Evolutionary conservation across 129 eudicot species (phyloP).

Genomic region (Artemisia annua): DNA sequence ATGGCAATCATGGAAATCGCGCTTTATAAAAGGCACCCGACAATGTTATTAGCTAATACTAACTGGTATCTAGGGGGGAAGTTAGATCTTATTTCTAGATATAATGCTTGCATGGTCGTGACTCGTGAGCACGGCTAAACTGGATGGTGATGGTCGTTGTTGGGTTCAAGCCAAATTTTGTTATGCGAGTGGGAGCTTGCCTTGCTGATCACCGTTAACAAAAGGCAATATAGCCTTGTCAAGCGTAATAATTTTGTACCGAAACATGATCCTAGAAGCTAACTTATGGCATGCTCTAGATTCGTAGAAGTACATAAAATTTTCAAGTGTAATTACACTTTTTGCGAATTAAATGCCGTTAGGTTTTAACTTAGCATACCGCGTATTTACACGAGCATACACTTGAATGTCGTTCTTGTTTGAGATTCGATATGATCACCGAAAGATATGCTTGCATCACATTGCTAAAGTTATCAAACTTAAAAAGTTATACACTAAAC

Average conservation of each 20-base stretch:
- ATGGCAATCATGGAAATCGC: conserved; percentile 20
- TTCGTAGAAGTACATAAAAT: conserved; percentile 33
- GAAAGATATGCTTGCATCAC: no score
- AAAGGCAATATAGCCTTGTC: background rate
- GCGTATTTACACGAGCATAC: background rate
- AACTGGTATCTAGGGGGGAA: conserved; percentile 14
- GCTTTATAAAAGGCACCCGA: conserved; percentile 18
- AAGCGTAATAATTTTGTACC: conserved; percentile 17
- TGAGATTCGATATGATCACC: no score
- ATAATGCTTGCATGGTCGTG: conserved; percentile 3
- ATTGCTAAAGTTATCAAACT: no score
- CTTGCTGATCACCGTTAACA: conserved; percentile 23
- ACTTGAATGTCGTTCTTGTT: no score
- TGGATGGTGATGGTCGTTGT: conserved; percentile 20
- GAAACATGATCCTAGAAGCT: conserved; percentile 21
- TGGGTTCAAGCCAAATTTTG: conserved; percentile 30
- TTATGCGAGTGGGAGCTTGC: conserved; percentile 26
- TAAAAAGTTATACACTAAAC: no score
- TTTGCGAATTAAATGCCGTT: conserved; percentile 1
- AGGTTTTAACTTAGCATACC: background rate
- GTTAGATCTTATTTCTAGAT: conserved; percentile 14
- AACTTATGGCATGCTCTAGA: conserved; percentile 17
- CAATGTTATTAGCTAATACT: conserved; percentile 8
- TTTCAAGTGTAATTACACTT: conserved; percentile 7
- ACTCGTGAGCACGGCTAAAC: background rate